Evolutionary conservation across 2,329 filamentous ascomycete species (phyloP), one percentile per base, ranked within the genome.

Genomic region (Sporothrix curviconia): DNA sequence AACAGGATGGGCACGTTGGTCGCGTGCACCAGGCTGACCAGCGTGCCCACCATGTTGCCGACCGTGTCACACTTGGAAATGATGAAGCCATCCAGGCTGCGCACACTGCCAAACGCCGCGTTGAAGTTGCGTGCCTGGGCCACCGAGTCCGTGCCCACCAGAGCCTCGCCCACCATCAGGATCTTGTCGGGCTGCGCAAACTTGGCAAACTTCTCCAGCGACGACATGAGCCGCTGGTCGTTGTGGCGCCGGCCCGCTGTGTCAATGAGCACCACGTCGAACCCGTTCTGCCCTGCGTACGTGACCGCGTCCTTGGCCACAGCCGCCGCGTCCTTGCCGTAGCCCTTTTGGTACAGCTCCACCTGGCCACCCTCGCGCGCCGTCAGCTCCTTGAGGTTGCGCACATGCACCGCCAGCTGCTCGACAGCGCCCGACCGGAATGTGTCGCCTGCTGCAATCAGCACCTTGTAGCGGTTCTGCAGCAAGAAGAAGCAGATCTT

Each of bases 11-110:
- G 95, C 46, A 99, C 95, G 28, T 92, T 90, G 3, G 95, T 99
- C 3, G 94, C 92, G 74, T 97, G 92, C 39, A 99, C 92, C 78
- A 99, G 92, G 70, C 90, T 96, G 61, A 99, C 94, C 62, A 99
- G 77, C 3, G 92, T 96, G 64, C 82, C 91, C 43, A 96, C 91
- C 92, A 97, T 97, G 74, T 96, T 92, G n/a, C 94, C 95, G 37
- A 99, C 95, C 0, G 94, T 99, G 74, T 99, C 94, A 71, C 94
- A 97, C 74, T 99, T 99, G 60, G 87, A 92, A 66, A 99, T 96
- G 69, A 99, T 96, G 72, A 99, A 99, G 6, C 94, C 94, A 72
- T 99, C 95, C 37, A 99, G 79, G 28, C 83, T 82, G 58, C 92
- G 79, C 14, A 84, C 85, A 5, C 83, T 78, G 32, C 94, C 95